Evolutionary conservation across 208 protist genomes (phyloP).

Genomic region (Leishmania lainsoni): DNA sequence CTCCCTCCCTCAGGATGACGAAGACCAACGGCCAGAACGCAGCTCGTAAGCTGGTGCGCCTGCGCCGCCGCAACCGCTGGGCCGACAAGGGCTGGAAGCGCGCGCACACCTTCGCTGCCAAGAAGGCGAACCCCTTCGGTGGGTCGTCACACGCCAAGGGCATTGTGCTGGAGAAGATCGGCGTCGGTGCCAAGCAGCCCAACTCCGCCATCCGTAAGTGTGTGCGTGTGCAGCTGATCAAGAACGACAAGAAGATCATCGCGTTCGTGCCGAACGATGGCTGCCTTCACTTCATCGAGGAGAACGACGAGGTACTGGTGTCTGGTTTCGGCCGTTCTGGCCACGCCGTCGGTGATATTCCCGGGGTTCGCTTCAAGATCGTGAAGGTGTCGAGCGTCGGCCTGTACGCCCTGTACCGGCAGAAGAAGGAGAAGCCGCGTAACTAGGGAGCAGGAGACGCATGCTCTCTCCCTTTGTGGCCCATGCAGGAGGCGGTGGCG

Average conservation of each 20-base stretch:
- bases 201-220: conserved; percentile 99
- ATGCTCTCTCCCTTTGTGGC: background rate
- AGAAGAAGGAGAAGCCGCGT: conserved; percentile 99
- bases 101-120: conserved; percentile 92
- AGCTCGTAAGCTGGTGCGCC: conserved; percentile 96
- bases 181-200: conserved; percentile 99
- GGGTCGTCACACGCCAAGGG: conserved; percentile 99
- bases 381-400: conserved; percentile 99
- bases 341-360: conserved; percentile 99
- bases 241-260: conserved; percentile 99
- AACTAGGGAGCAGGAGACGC: background rate
- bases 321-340: conserved; percentile 99
- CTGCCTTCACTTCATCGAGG: conserved; percentile 99
- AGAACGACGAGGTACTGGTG: conserved; percentile 99
- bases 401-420: conserved; percentile 97
- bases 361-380: conserved; percentile 99
- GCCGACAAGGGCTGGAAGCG: conserved; percentile 99
- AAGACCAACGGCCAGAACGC: conserved; percentile 98
- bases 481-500: background rate
- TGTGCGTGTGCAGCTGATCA: conserved; percentile 99
- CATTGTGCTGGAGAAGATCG: conserved; percentile 99
- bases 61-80: conserved; percentile 96
- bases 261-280: conserved; percentile 99
- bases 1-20: conserved; percentile 51
- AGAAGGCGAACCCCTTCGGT: conserved; percentile 98